Percentiles rank a stretch among this genome's conserved stretches.
Conservation (phyloP, 441 rosid genomes). For the Mallotus repandus region DNA sequence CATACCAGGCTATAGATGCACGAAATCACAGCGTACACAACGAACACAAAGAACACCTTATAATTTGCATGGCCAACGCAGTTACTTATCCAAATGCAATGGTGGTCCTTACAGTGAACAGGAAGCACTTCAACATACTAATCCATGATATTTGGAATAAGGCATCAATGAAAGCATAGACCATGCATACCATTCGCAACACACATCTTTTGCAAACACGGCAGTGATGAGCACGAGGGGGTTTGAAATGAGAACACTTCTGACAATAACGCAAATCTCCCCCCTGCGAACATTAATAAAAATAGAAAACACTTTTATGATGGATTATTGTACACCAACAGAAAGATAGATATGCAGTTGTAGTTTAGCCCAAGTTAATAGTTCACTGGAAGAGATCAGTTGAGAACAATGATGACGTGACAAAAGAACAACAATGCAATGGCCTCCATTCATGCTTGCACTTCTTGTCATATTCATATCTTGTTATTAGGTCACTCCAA, state of each 20-base stretch:
- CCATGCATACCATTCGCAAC: constrained; percentile 69
- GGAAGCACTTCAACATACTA: constrained; percentile 32
- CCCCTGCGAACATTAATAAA: constrained; percentile 50
- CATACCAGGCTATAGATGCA: constrained; percentile 83
- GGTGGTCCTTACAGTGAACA: constrained; percentile 78
- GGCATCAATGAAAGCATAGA: constrained; percentile 17
- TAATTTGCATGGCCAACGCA: constrained; percentile 95
- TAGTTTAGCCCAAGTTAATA: not conserved
- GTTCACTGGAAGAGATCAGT: not conserved
- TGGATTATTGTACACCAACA: not conserved
- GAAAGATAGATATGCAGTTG: not conserved
- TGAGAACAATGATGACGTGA: not conserved
- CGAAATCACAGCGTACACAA: constrained; percentile 64
- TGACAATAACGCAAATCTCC: constrained; percentile 88
- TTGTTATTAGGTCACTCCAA: constrained; percentile 10
- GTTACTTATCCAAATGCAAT: constrained; percentile 95
- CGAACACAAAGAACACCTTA: constrained; percentile 77
- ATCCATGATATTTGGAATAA: constrained; percentile 23
- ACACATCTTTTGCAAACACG: constrained; percentile 94
- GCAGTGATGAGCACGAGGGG: constrained; percentile 94
- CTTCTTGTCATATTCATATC: constrained; percentile 6
- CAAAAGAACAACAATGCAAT: not conserved
- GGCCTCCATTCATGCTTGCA: not conserved
- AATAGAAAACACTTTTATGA: constrained; percentile 1
- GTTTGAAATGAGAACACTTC: constrained; percentile 78